These are phyloP conservation scores for Picochlorum sp. DNA, from an alignment of 139 green algal species.

Conservation along the genomic window DNA sequence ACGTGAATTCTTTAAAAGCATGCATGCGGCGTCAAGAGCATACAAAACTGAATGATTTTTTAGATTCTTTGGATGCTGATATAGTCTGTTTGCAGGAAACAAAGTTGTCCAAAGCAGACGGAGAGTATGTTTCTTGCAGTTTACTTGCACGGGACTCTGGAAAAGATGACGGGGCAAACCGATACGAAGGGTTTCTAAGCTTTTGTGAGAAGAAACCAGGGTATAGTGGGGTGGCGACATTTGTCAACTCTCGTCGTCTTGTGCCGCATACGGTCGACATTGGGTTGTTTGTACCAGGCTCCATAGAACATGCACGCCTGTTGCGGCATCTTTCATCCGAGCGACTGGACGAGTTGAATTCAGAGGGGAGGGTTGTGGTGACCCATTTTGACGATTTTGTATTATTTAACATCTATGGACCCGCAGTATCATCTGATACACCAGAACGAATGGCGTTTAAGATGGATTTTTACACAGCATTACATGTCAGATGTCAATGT, in stretches of 20 bases:
- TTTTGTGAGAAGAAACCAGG: slow-evolving; percentile 24
- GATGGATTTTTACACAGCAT: slow-evolving; percentile 26
- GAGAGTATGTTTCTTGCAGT: slow-evolving; percentile 24
- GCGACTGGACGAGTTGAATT: slow-evolving; percentile 36
- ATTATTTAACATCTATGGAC: slow-evolving; percentile 49
- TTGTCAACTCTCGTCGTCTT: slow-evolving; percentile 20
- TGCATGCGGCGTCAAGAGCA: slow-evolving; percentile 6
- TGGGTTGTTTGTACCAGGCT: slow-evolving; percentile 32
- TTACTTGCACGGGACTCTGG: neutral
- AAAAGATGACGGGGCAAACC: neutral
- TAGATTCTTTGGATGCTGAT: slow-evolving; percentile 18
- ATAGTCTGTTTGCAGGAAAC: slow-evolving; percentile 57
- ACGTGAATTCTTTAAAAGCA: slow-evolving; percentile 36
- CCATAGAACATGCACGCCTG: neutral
- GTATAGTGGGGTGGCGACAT: slow-evolving; percentile 58
- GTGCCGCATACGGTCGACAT: slow-evolving; percentile 34
- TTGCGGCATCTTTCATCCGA: neutral
- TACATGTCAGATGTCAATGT: slow-evolving; percentile 33
- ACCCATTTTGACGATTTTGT: slow-evolving; percentile 52
- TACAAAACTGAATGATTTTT: no score
- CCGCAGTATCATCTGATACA: slow-evolving; percentile 35
- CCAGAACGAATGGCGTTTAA: slow-evolving; percentile 36
- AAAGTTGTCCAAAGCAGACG: slow-evolving; percentile 29
- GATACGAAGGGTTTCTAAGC: slow-evolving; percentile 58
- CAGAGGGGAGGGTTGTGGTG: slow-evolving; percentile 45